Evolutionary conservation across 1,284 basidiomycete genomes (phyloP).

Genomic region (Sanghuangporus baumii): DNA sequence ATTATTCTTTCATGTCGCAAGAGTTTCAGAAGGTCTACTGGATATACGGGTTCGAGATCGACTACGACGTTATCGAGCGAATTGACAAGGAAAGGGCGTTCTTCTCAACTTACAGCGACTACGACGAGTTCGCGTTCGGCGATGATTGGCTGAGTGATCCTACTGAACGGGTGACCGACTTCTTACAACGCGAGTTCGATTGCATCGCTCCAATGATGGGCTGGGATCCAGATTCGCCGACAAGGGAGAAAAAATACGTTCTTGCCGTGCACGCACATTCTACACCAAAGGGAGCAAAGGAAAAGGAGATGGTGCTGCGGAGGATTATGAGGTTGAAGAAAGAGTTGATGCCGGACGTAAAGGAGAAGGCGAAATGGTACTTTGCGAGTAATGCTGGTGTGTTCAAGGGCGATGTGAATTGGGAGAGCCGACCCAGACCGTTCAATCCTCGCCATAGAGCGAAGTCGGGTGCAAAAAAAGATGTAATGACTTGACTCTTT

Average conservation of each 20-base stretch:
- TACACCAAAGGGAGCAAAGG: not conserved
- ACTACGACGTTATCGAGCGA: not conserved
- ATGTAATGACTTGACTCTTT: not conserved
- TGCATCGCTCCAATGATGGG: constrained; percentile 6
- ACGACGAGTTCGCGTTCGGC: not conserved
- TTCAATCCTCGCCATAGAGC: not conserved
- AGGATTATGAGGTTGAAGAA: not conserved
- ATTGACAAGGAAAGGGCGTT: not conserved
- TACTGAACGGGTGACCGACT: not conserved
- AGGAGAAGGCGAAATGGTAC: constrained; percentile 3
- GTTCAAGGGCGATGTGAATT: constrained; percentile 6
- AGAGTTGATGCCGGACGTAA: constrained; percentile 3
- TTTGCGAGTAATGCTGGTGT: not conserved
- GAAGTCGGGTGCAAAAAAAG: not conserved
- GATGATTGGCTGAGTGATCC: not conserved
- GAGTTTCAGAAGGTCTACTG: not conserved
- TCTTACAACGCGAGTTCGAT: not conserved
- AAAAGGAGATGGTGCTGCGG: not conserved
- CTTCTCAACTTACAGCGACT: not conserved
- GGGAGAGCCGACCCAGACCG: not conserved
- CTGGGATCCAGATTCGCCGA: constrained; percentile 9
- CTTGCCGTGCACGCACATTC: not conserved
- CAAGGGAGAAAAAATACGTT: constrained; percentile 1
- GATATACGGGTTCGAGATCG: constrained; percentile 7
- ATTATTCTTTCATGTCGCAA: not conserved